phyloP scores from a whole-genome alignment of 805 yeast species.

The Lipomyces starkeyi region DNA sequence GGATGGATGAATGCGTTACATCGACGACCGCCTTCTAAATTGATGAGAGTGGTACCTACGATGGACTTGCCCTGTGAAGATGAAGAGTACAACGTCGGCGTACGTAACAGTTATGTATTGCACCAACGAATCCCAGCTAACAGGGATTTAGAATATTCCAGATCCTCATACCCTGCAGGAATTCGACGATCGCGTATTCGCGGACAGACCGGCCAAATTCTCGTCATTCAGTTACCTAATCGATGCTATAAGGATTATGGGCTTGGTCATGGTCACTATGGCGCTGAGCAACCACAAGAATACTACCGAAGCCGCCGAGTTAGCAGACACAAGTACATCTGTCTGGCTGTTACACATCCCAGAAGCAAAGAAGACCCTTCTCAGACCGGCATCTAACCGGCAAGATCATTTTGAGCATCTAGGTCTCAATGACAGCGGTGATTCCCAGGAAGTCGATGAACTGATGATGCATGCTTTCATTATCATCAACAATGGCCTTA shows the following conservation, averaged over 20 bases:
- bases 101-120: slow-evolving; percentile 9
- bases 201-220: slow-evolving; percentile 6
- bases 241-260: slow-evolving; percentile 20
- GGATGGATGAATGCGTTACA: slow-evolving; percentile 20
- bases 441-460: slow-evolving; percentile 22
- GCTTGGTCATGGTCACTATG: neutral
- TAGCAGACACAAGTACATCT: slow-evolving; percentile 15
- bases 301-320: slow-evolving; percentile 9
- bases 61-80: slow-evolving; percentile 27
- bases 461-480: slow-evolving; percentile 22
- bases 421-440: neutral
- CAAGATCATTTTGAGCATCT: neutral
- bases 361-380: slow-evolving; percentile 12
- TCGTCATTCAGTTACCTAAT: slow-evolving; percentile 28
- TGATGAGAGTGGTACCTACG: neutral
- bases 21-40: neutral
- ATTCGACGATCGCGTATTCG: slow-evolving; percentile 18
- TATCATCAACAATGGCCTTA: slow-evolving; percentile 17
- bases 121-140: neutral
- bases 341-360: slow-evolving; percentile 28
- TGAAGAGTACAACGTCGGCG: slow-evolving; percentile 19
- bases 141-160: slow-evolving; percentile 15
- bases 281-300: neutral
- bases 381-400: slow-evolving; percentile 3
- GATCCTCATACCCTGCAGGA: slow-evolving; percentile 13